phyloP scores from a whole-genome alignment of 2,329 filamentous ascomycete species.

The Trichoderma simmonsii region DNA sequence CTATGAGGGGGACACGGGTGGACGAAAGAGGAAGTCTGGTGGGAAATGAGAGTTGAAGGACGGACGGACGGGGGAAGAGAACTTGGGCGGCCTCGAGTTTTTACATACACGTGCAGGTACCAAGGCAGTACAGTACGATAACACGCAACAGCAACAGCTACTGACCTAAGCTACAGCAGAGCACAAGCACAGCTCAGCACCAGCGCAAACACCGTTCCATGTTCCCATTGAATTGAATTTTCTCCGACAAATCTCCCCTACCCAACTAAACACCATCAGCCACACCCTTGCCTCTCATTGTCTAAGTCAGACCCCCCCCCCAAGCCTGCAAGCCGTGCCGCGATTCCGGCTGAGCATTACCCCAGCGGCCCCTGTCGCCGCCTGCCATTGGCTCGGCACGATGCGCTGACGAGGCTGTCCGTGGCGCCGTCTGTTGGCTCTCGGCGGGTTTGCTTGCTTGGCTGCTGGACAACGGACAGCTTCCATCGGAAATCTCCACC shows the following conservation, averaged over 20 bases:
- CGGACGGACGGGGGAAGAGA: not conserved
- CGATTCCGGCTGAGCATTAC: not conserved
- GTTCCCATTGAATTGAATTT: not conserved
- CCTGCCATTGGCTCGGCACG: slow-evolving; percentile 15
- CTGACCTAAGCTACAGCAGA: not conserved
- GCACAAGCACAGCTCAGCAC: not conserved
- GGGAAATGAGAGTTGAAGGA: slow-evolving; percentile 2
- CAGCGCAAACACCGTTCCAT: no score
- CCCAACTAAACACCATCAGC: not conserved
- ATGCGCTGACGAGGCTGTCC: slow-evolving; percentile 17
- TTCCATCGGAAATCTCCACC: no score
- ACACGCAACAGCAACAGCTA: not conserved
- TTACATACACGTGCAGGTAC: not conserved
- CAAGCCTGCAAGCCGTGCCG: not conserved
- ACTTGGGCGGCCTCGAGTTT: not conserved
- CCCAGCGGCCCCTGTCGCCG: not conserved
- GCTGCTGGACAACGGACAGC: no score
- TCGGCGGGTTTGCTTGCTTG: not conserved
- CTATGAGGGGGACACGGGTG: not conserved
- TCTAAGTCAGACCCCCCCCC: not conserved
- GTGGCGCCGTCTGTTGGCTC: not conserved
- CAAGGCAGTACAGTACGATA: not conserved
- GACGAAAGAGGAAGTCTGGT: not conserved
- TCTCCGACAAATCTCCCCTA: not conserved
- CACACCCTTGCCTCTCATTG: not conserved